Conservation (phyloP, 2,329 filamentous ascomycete species). For the Microdochium trichocladiopsis region DNA sequence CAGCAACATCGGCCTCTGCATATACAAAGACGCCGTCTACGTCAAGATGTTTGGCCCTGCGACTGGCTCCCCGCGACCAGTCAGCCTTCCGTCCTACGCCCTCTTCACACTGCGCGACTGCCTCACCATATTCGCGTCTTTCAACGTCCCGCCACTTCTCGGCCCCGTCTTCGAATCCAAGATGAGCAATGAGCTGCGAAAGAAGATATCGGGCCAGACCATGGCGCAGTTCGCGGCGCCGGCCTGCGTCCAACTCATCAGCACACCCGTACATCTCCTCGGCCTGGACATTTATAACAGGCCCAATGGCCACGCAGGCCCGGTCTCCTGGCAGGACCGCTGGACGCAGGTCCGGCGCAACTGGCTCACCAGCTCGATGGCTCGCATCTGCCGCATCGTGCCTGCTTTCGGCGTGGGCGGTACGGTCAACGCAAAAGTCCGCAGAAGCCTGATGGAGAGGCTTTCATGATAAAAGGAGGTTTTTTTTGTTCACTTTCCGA, state of each 20-base stretch:
- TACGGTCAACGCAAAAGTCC: conserved; percentile 72
- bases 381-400: conserved; percentile 76
- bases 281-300: conserved; percentile 85
- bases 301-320: conserved; percentile 25
- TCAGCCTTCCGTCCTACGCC: conserved; percentile 64
- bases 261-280: conserved; percentile 77
- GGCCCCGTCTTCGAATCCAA: conserved; percentile 58
- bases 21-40: conserved; percentile 86
- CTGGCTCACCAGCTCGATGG: conserved; percentile 66
- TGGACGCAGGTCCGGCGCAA: conserved; percentile 61
- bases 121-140: conserved; percentile 84
- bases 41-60: conserved; percentile 72
- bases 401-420: conserved; percentile 86
- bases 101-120: conserved; percentile 81
- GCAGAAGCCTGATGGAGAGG: conserved; percentile 58
- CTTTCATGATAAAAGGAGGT: conserved; percentile 29
- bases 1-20: conserved; percentile 79
- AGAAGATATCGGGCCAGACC: conserved; percentile 43
- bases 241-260: conserved; percentile 69
- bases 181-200: conserved; percentile 45
- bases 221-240: conserved; percentile 76
- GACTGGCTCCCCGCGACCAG: conserved; percentile 40
- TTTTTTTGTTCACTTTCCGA: too few species aligned
- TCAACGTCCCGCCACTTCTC: conserved; percentile 79
- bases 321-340: conserved; percentile 47